A percentile compares a stretch with the other conserved stretches of the same genome.
Evolutionary conservation across 2,329 filamentous ascomycete genomes (phyloP).

Genomic region (Calonectria fujianensis): DNA sequence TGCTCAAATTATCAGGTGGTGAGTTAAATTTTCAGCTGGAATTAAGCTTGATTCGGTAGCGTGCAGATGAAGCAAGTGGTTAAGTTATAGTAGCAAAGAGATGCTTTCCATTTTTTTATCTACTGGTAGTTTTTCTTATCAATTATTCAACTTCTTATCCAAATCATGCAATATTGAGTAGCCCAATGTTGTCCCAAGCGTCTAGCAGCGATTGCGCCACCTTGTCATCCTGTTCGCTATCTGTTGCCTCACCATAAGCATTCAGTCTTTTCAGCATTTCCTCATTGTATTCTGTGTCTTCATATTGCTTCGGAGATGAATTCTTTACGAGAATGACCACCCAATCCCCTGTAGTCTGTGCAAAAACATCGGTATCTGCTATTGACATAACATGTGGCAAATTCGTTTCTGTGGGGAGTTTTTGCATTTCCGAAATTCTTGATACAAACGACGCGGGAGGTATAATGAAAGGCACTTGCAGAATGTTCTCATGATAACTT

Average conservation of each 20-base stretch:
- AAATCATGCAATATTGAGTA: slow-evolving; percentile 14
- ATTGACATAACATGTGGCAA: not conserved
- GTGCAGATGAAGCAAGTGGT: too few relatives aligned
- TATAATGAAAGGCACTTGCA: not conserved
- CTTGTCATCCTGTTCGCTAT: not conserved
- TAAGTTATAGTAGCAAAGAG: too few relatives aligned
- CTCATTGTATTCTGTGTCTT: not conserved
- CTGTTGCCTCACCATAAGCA: not conserved
- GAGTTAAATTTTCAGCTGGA: too few relatives aligned
- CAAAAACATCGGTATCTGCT: not conserved
- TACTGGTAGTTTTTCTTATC: not conserved
- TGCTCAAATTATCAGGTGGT: too few relatives aligned
- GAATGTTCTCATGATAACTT: not conserved
- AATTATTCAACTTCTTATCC: not conserved
- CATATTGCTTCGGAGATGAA: too few relatives aligned
- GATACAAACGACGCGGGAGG: not conserved
- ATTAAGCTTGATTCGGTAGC: too few relatives aligned
- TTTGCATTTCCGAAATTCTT: not conserved
- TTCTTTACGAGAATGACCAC: not conserved
- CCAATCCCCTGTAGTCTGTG: not conserved
- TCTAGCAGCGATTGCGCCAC: slow-evolving; percentile 15
- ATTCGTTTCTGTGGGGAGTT: not conserved
- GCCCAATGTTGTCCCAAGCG: slow-evolving; percentile 14
- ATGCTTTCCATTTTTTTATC: not conserved
- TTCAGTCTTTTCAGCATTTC: too few relatives aligned